Evolutionary conservation across 2,329 filamentous ascomycete species (phyloP), one percentile per base, ranked within the genome.

Genomic region (Xylariomycetidae sp.): DNA sequence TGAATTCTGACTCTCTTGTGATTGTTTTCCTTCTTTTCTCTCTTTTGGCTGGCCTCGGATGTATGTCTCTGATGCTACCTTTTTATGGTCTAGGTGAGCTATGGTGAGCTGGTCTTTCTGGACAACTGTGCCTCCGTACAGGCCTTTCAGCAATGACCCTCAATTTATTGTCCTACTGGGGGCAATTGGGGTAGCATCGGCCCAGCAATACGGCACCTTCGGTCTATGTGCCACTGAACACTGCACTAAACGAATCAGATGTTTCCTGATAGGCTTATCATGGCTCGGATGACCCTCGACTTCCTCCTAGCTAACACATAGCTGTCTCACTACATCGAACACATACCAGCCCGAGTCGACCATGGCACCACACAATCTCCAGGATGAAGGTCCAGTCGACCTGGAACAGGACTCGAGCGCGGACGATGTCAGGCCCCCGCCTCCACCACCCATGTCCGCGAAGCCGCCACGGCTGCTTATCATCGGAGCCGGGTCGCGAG

Each of bases 401-500:
- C 39, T 50, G 9, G 49, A 48, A 25, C 42, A 52, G 27, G 39
- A 43, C 9, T 19, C 35, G 2, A 30, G 33, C n/a, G 43, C 32
- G 2, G 34, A 46, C 38, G 53, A 42, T 31, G 42, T 59, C 38
- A 39, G 49, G 36, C 52, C 61, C 5, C 62, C 57, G 4, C 50
- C 61, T 8, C 64, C 59, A 28, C 66, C 67, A 7, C 53, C 61
- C 26, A 59, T 64, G 54, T 72, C 73, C 3, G 53, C 59, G 5
- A 61, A 54, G 19, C 70, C 76, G 16, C 75, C 79, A 3, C 76
- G 81, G 31, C 76, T 93, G 50, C 69, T 93, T 35, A 74, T 94
- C 50, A 80, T 94, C 47, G 88, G 88, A 14, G 87, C 85, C 6
- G 87, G 88, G 20, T 85, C 82, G 29, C 79, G 88, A 22, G 88